Evolutionary conservation across 2,329 filamentous ascomycete genomes (phyloP), one percentile per base, ranked within the genome.

Genomic region (Lachnellula subtilissima): DNA sequence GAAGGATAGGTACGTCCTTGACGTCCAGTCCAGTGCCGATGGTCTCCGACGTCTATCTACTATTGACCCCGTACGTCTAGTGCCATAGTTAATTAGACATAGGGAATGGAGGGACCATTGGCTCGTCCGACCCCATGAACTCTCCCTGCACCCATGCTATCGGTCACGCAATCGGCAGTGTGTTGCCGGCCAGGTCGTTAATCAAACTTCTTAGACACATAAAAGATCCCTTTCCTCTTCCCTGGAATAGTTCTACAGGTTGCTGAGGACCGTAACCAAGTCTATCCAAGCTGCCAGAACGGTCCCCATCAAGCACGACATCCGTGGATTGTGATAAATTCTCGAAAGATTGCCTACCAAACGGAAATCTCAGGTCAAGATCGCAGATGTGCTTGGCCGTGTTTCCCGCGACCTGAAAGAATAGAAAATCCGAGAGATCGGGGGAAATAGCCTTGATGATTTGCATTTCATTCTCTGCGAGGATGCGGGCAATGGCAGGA

Each of bases 381-480:
- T 86, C 82, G 1, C 78, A 76, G 0, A 84, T 78, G 60, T 85
- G 85, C 68, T 90, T 90, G 23, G 87, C 87, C 66, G 85, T 82
- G 66, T 89, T 89, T 12, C 85, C 82, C 61, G 89, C 86, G 1
- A 88, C 79, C 63, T 89, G 86, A 70, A 88, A 88, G 70, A 87
- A 86, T 0, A 85, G 84, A 1, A 89, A 83, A 58, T 89, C 87
- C 4, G 82, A 81, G n/a, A 91, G 75, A 47, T 82, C 74, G 0
- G 84, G 80, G 7, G 82, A 83, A 2, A 86, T 90, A 47, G 91
- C 77, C 64, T 89, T 88, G 61, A 91, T 77, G 0, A 91, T 87
- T 52, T 86, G 81, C 7, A 88, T 88, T 2, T 88, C 88, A 66
- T 90, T 86, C 59, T 89, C 87, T n/a, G 85, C 86, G 0, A 91